Conservation (phyloP, 371 early-diverging fungal genomes). For the Capniomyces stellatus region DNA sequence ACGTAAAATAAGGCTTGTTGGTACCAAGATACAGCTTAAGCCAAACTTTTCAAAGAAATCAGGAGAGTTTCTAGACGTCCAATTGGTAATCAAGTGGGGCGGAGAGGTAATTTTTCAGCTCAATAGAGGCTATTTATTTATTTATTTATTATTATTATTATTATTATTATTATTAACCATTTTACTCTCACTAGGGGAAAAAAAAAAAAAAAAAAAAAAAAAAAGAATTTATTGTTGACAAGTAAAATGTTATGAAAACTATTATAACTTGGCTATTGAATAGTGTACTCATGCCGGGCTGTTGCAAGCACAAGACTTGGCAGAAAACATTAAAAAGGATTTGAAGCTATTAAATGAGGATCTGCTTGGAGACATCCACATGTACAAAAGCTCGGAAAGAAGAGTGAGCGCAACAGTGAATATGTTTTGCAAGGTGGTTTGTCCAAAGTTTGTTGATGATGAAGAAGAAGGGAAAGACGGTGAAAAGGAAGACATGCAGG, state of each 20-base stretch:
- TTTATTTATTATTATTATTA: too few species aligned
- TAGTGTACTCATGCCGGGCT: constrained; percentile 91
- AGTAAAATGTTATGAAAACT: too few species aligned
- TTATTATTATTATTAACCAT: too few species aligned
- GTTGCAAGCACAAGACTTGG: constrained; percentile 80
- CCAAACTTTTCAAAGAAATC: constrained; percentile 39
- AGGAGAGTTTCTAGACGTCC: constrained; percentile 25
- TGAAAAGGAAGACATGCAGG: too few species aligned
- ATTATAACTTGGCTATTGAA: too few species aligned
- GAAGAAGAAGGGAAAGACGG: too few species aligned
- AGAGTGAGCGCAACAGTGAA: constrained; percentile 80
- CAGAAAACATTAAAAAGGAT: constrained; percentile 82
- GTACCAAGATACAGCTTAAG: constrained; percentile 87
- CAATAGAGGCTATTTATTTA: too few species aligned
- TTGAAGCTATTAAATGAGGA: constrained; percentile 67
- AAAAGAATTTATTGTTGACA: too few species aligned
- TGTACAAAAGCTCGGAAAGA: constrained; percentile 72
- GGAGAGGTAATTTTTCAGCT: too few species aligned
- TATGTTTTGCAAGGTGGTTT: constrained; percentile 58
- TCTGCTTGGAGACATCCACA: constrained; percentile 69
- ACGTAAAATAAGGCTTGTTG: constrained; percentile 61
- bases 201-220: too few species aligned
- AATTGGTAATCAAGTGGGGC: constrained; percentile 93
- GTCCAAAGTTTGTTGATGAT: constrained; percentile 22
- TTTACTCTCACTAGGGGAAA: too few species aligned